Evolutionary conservation across 2,329 filamentous ascomycete species (phyloP).

Genomic region (Fusarium pseudonygamai): DNA sequence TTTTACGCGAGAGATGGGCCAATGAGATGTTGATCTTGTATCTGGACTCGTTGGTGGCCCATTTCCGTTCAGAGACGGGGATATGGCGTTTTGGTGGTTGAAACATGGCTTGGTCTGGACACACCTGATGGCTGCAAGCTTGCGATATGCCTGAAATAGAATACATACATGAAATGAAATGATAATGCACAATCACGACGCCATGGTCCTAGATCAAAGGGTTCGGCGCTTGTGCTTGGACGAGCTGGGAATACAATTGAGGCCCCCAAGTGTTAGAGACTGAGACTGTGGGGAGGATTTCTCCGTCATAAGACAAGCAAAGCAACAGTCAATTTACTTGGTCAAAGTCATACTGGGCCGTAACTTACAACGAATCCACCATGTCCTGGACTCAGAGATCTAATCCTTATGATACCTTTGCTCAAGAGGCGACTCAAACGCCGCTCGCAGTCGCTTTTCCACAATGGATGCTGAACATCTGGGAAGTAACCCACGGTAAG

Average conservation of each 20-base stretch:
- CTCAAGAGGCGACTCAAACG: slow-evolving; percentile 35
- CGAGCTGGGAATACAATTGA: background rate
- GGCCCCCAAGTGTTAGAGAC: background rate
- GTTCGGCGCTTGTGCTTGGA: background rate
- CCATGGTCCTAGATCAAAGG: slow-evolving; percentile 9
- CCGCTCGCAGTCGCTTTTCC: slow-evolving; percentile 30
- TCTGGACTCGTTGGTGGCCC: background rate
- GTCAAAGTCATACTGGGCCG: background rate
- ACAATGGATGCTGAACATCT: slow-evolving; percentile 43
- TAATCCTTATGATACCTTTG: slow-evolving; percentile 39
- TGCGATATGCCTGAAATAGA: slow-evolving; percentile 5
- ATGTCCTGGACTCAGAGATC: slow-evolving; percentile 45
- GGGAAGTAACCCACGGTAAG: slow-evolving; percentile 39
- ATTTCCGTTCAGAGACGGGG: slow-evolving; percentile 26
- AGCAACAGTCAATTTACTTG: background rate
- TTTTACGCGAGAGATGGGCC: background rate
- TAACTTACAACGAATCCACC: background rate
- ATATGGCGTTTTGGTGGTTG: slow-evolving; percentile 9
- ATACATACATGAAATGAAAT: background rate
- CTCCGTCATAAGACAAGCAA: slow-evolving; percentile 10
- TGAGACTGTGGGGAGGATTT: background rate
- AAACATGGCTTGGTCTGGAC: slow-evolving; percentile 40
- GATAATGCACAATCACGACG: background rate
- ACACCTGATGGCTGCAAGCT: background rate
- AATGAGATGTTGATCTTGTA: background rate